Conservation (phyloP, 1,284 basidiomycete species). For the Cutaneotrichosporon daszewskae region DNA sequence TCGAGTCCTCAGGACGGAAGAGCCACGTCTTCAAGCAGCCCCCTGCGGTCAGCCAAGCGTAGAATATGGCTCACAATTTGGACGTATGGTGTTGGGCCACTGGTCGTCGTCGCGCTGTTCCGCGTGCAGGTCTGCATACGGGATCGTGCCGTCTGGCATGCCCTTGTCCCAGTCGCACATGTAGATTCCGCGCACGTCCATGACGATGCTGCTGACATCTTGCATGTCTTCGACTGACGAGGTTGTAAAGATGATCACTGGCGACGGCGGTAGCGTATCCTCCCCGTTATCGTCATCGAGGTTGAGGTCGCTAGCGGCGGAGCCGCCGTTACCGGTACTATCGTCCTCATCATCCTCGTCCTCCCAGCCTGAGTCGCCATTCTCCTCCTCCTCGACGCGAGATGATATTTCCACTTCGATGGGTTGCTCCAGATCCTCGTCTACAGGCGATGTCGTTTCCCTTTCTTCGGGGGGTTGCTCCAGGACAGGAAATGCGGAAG, state of each 20-base stretch:
- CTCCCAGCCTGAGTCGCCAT: neutral
- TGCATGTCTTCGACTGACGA: conserved; percentile 4
- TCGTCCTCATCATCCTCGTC: neutral
- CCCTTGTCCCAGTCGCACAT: conserved; percentile 12
- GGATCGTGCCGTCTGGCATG: neutral
- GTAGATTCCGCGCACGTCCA: conserved; percentile 10
- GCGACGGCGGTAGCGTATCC: neutral
- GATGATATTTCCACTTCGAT: too few species aligned
- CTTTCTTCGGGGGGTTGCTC: too few species aligned
- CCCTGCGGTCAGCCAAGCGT: conserved; percentile 1
- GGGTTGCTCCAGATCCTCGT: too few species aligned
- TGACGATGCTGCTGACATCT: neutral
- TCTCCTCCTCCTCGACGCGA: too few species aligned
- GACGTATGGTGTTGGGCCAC: conserved; percentile 1
- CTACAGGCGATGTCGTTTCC: too few species aligned
- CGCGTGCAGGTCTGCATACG: neutral
- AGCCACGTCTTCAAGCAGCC: conserved; percentile 7
- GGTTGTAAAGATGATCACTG: conserved; percentile 1
- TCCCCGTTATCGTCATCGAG: neutral
- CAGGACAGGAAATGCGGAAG: too few species aligned
- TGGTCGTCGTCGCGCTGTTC: neutral
- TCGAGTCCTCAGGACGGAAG: neutral
- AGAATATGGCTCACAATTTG: conserved; percentile 5
- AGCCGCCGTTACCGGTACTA: neutral
- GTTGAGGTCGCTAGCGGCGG: neutral